Evolutionary conservation across 176 grass and related monocot species (phyloP).

Genomic region (Leersia perrieri): DNA sequence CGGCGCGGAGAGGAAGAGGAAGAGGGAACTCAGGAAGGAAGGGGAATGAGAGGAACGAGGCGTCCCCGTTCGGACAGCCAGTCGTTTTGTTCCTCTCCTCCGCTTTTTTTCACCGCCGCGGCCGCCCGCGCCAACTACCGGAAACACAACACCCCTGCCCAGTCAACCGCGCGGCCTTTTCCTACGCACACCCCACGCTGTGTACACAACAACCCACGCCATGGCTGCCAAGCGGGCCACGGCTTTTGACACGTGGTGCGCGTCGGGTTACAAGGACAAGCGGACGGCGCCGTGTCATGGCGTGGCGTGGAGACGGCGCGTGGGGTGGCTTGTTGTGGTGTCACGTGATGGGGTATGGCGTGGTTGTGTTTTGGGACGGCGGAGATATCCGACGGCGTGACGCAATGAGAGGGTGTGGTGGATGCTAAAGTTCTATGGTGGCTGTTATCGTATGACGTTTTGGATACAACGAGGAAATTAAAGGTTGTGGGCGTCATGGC

Average conservation of each 20-base stretch:
- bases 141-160: neutral
- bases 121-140: conserved; percentile 12
- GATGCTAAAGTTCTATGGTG: neutral
- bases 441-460: neutral
- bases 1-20: neutral
- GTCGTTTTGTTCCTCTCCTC: conserved; percentile 49
- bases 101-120: conserved; percentile 22
- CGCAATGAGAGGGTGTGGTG: no score
- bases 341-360: neutral
- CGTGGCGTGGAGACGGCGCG: neutral
- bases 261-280: no score
- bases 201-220: neutral
- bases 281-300: no score
- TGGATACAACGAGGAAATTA: neutral
- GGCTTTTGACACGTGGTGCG: neutral
- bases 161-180: conserved; percentile 10
- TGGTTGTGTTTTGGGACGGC: neutral
- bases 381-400: neutral
- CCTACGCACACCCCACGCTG: conserved; percentile 6
- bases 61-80: conserved; percentile 73
- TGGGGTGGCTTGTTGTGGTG: no score
- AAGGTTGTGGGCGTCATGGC: neutral
- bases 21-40: neutral
- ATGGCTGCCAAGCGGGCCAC: neutral
- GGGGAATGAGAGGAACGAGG: conserved; percentile 63